phyloP scores from a whole-genome alignment of 352 stramenopile genomes.

The Pythium sp. region DNA sequence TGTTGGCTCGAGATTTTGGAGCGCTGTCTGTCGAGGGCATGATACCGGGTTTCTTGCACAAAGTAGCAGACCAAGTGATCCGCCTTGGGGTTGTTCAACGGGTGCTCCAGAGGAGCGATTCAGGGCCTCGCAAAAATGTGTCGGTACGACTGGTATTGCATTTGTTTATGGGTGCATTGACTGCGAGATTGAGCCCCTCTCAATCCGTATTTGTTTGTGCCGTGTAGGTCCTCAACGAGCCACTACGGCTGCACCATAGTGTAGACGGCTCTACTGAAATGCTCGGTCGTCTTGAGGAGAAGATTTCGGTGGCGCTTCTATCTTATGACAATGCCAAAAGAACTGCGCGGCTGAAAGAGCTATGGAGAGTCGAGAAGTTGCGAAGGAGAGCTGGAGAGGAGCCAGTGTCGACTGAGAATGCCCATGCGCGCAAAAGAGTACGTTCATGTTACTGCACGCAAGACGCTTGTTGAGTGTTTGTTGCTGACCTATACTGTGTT shows the following conservation, averaged over 20 bases:
- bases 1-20: constrained; percentile 25
- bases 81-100: constrained; percentile 39
- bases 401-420: neutral
- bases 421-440: neutral
- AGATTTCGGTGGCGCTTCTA: constrained; percentile 3
- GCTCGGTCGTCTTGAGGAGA: constrained; percentile 7
- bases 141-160: constrained; percentile 2
- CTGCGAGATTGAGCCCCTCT: neutral
- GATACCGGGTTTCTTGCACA: constrained; percentile 34
- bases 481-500: neutral
- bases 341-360: neutral
- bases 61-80: constrained; percentile 21
- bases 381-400: constrained; percentile 1
- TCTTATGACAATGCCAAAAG: neutral
- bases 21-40: constrained; percentile 16
- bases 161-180: neutral
- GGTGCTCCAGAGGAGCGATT: constrained; percentile 26
- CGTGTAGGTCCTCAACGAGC: constrained; percentile 8
- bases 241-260: neutral
- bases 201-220: neutral
- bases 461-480: neutral
- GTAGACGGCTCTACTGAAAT: neutral
- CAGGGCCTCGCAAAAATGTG: neutral
- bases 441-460: neutral
- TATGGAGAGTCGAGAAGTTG: neutral